A percentile compares a stretch with the other conserved stretches of the same genome.
Conservation (phyloP, 2,329 filamentous ascomycete species). For the Aspergillus sp. region DNA sequence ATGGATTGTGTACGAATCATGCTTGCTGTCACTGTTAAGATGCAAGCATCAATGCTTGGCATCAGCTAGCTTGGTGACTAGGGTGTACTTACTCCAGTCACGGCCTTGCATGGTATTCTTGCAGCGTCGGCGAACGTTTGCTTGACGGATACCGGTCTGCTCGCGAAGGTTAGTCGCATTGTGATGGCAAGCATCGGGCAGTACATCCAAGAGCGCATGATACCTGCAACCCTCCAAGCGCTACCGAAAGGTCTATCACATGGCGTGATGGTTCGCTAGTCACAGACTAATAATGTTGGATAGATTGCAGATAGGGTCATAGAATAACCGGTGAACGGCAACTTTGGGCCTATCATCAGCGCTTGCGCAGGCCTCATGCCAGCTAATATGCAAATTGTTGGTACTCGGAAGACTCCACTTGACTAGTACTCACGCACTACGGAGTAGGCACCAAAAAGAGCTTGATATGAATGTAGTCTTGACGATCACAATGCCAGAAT, state of each 20-base stretch:
- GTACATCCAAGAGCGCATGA: not conserved
- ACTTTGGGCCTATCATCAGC: not conserved
- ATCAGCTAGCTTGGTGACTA: not conserved
- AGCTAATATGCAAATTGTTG: not conserved
- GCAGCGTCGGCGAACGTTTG: not conserved
- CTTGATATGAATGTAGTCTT: not conserved
- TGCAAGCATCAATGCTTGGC: slow-evolving; percentile 1
- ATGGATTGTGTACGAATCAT: not conserved
- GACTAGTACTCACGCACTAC: not conserved
- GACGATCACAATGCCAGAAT: not conserved
- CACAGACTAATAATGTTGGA: not conserved
- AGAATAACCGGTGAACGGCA: not conserved
- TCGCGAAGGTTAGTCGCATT: not conserved
- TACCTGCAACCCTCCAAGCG: not conserved
- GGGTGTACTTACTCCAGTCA: not conserved
- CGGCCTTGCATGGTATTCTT: too few relatives aligned
- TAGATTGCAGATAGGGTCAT: not conserved
- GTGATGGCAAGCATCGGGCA: not conserved
- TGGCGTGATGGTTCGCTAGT: not conserved
- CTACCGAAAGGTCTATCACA: not conserved
- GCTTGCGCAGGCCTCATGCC: not conserved
- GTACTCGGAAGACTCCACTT: not conserved
- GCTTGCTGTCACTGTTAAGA: not conserved
- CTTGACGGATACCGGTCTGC: not conserved
- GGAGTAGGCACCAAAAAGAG: not conserved